Evolutionary conservation across 495 filamentous ascomycete species (phyloP).

Genomic region (Podospora sp.): DNA sequence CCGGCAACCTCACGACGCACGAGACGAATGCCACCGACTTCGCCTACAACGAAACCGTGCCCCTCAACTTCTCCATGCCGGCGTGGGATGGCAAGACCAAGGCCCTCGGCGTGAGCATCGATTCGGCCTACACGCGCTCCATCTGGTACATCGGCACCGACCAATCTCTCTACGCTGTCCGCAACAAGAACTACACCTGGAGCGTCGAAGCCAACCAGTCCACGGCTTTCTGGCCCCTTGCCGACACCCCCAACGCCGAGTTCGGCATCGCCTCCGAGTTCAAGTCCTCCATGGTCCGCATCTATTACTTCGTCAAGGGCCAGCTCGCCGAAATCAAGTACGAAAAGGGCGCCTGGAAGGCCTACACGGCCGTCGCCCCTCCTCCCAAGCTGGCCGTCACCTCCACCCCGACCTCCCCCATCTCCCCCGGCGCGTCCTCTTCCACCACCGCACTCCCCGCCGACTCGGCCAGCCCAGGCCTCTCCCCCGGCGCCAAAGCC

Average conservation of each 20-base stretch:
- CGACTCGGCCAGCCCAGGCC: slow-evolving; percentile 15
- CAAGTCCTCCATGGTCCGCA: slow-evolving; percentile 27
- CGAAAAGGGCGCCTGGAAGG: slow-evolving; percentile 31
- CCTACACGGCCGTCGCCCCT: slow-evolving; percentile 18
- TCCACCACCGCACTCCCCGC: not conserved
- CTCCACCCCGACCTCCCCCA: not conserved
- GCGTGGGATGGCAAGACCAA: slow-evolving; percentile 34
- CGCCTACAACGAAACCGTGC: slow-evolving; percentile 29
- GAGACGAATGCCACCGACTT: slow-evolving; percentile 27
- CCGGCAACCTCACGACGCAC: slow-evolving; percentile 25
- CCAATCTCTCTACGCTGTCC: slow-evolving; percentile 30
- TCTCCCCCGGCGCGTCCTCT: not conserved
- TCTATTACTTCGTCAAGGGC: slow-evolving; percentile 41
- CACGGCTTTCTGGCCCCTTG: slow-evolving; percentile 34
- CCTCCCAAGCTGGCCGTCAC: slow-evolving; percentile 1
- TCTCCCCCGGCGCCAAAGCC: slow-evolving; percentile 41
- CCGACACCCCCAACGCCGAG: slow-evolving; percentile 38
- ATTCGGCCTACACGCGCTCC: slow-evolving; percentile 30
- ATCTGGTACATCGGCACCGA: slow-evolving; percentile 46
- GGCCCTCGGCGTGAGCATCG: slow-evolving; percentile 34
- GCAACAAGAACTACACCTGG: slow-evolving; percentile 36
- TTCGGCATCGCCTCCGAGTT: slow-evolving; percentile 34
- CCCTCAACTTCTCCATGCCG: slow-evolving; percentile 36
- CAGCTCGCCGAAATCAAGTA: slow-evolving; percentile 37
- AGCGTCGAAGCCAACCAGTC: slow-evolving; percentile 25